Evolutionary conservation across 2,329 filamentous ascomycete genomes (phyloP), one percentile per base, ranked within the genome.

Genomic region (Fusarium sublunatum): DNA sequence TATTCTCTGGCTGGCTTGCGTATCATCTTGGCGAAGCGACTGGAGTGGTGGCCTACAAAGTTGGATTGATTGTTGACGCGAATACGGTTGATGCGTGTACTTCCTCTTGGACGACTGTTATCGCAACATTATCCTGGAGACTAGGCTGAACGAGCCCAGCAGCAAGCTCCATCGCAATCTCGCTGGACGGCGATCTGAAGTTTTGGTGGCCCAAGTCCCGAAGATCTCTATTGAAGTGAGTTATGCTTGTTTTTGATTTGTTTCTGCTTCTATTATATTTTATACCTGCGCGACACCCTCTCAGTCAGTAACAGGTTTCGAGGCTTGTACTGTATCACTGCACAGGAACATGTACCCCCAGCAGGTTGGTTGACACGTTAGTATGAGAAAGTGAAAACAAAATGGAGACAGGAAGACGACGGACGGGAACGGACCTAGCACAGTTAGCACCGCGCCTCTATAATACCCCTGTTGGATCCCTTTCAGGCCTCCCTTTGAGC

Each of bases 381-480:
- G 12, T 35, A 26, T 34, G 28, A 19, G 40, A 45, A 60, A 29
- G 58, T 53, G 64, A 60, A 56, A 65, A 60, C 55, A 67, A 54
- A 19, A 65, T 60, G 66, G 66, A 65, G 66, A 69, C 67, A 69
- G 69, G 67, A 71, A 57, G 67, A 54, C 61, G 64, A 62, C 59
- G 53, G 53, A 61, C 69, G 69, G 69, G 69, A 71, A 57, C 60
- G 67, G 67, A 54, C 53, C 64, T 52, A 68, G 64, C 58, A 67
- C 68, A 67, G 68, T 68, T 70, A 60, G 68, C 56, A 68, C 66
- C 68, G 68, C 68, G 56, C 62, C 47, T 53, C 51, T 52, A 58
- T 58, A 44, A 58, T 64, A 44, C 43, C 55, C 35, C 54, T 42
- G 39, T 42, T 35, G 32, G 53, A 45, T 67, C 56, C 43, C 54